Percentiles rank a stretch among this genome's conserved stretches.
Evolutionary conservation across 2,329 filamentous ascomycete species (phyloP).

Genomic region (Didymellaceae sp.): DNA sequence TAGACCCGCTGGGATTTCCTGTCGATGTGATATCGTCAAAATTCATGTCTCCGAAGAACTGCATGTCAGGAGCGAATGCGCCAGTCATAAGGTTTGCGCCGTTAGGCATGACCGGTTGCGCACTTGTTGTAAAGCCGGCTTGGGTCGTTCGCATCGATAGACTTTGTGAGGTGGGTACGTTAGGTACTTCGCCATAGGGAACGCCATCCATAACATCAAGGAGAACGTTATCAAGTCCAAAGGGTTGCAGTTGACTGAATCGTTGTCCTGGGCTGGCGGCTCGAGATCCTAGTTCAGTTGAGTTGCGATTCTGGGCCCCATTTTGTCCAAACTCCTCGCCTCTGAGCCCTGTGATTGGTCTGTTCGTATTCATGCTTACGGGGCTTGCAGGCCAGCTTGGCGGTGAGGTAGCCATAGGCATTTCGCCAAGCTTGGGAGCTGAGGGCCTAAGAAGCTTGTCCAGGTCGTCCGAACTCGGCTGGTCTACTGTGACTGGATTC

Average conservation of each 20-base stretch:
- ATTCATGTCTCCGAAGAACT: constrained; percentile 3
- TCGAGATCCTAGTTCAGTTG: not conserved
- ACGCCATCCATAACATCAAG: constrained; percentile 36
- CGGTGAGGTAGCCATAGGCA: constrained; percentile 21
- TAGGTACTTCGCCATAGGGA: not conserved
- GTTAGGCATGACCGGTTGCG: constrained; percentile 7
- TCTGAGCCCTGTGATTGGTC: not conserved
- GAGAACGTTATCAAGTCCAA: constrained; percentile 39
- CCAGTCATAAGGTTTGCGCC: not conserved
- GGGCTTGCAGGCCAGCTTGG: constrained; percentile 37
- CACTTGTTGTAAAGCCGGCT: not conserved
- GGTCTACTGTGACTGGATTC: constrained; percentile 17
- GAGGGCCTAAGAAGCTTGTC: constrained; percentile 40
- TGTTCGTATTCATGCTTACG: not conserved
- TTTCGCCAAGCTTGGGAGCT: constrained; percentile 38
- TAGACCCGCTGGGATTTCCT: constrained; percentile 15
- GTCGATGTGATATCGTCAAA: constrained; percentile 24
- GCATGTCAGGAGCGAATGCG: not conserved
- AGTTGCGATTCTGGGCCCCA: not conserved
- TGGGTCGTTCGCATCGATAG: constrained; percentile 4
- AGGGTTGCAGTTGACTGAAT: constrained; percentile 30
- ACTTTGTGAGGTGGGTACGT: not conserved
- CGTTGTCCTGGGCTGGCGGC: constrained; percentile 18
- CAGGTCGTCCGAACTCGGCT: constrained; percentile 32
- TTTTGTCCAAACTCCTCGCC: constrained; percentile 1